Conservation (phyloP, 208 protist genomes). For the Acanthamoeba divionensis region DNA sequence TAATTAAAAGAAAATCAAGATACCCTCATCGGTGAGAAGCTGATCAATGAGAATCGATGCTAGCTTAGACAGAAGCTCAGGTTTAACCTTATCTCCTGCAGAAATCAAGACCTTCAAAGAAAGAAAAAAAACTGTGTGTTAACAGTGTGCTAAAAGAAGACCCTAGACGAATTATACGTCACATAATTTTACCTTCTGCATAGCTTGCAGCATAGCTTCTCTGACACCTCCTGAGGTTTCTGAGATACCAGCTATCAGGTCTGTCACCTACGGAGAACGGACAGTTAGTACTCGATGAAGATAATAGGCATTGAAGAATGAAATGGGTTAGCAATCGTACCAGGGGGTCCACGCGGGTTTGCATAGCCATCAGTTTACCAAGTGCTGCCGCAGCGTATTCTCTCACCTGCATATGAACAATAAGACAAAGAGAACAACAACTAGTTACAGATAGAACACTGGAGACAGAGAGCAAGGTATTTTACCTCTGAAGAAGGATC, state of each 20-base stretch:
- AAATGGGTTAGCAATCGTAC: background rate
- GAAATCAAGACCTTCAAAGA: background rate
- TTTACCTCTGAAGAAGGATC: constrained; percentile 57
- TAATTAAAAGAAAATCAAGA: background rate
- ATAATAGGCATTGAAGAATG: background rate
- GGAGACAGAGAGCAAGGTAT: too few species aligned
- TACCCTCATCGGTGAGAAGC: constrained; percentile 3
- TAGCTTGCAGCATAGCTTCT: constrained; percentile 42
- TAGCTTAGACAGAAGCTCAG: background rate
- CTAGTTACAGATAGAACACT: background rate
- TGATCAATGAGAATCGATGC: constrained; percentile 11
- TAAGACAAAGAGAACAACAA: background rate
- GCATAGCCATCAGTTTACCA: constrained; percentile 68
- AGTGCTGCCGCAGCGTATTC: constrained; percentile 68
- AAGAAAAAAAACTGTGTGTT: too few species aligned
- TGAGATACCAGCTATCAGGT: constrained; percentile 33
- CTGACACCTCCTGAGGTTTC: background rate
- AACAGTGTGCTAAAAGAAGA: background rate
- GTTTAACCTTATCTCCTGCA: constrained; percentile 44
- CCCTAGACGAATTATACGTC: background rate
- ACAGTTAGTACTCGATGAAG: background rate
- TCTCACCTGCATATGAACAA: constrained; percentile 55
- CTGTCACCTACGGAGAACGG: background rate
- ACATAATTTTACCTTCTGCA: background rate
- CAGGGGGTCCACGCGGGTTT: constrained; percentile 71